Percentiles rank a stretch among this genome's conserved stretches.
phyloP scores from a whole-genome alignment of 106 monocot species.

The Dioscorea zingiberensis region DNA sequence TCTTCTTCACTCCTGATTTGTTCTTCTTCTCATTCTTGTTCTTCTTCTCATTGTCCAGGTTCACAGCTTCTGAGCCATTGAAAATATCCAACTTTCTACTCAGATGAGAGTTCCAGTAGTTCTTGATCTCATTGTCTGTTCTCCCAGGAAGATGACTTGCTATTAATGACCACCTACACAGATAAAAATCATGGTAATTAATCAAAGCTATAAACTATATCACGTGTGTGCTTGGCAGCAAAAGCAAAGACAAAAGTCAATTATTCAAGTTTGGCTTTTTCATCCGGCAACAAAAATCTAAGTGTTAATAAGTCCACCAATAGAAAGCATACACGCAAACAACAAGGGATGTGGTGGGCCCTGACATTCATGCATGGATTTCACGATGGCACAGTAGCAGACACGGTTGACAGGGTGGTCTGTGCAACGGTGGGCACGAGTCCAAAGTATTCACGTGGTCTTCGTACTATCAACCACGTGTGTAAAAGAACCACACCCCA shows the following conservation, averaged over 20 bases:
- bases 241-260: too few relatives aligned
- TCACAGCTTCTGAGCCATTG: neutral
- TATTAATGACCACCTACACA: conserved; percentile 11
- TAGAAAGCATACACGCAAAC: neutral
- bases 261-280: neutral
- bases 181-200: neutral
- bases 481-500: neutral
- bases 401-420: too few relatives aligned
- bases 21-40: neutral
- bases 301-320: too few relatives aligned
- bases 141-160: conserved; percentile 12
- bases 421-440: too few relatives aligned
- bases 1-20: neutral
- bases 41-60: neutral
- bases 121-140: conserved; percentile 18
- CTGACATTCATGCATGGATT: too few relatives aligned
- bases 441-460: neutral
- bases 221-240: neutral
- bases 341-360: too few relatives aligned
- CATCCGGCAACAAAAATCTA: too few relatives aligned
- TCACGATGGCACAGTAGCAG: too few relatives aligned
- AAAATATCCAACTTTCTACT: neutral
- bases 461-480: neutral
- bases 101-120: conserved; percentile 18
- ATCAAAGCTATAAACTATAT: neutral